These are phyloP conservation scores for Leccinum rimulosum DNA, from an alignment of 768 basidiomycete genomes.

Conservation along the genomic window DNA sequence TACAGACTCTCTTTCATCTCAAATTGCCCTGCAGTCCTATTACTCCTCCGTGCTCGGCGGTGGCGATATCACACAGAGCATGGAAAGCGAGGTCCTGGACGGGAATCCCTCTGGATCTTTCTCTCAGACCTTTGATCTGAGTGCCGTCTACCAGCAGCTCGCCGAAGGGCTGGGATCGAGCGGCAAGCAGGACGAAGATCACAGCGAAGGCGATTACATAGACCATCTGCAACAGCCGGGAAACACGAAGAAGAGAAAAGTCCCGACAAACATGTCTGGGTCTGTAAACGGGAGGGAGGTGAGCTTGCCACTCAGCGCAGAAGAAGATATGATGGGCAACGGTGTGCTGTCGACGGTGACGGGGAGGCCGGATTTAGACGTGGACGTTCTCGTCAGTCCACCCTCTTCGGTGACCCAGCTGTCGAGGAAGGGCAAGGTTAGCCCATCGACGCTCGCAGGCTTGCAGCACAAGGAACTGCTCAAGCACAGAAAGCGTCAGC, in stretches of 20 bases:
- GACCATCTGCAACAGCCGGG: slow-evolving; percentile 75
- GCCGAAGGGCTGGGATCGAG: slow-evolving; percentile 23
- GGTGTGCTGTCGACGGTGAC: slow-evolving; percentile 20
- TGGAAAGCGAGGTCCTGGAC: slow-evolving; percentile 15
- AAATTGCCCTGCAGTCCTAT: slow-evolving; percentile 61
- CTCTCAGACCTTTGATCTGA: slow-evolving; percentile 28
- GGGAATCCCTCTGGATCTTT: slow-evolving; percentile 21
- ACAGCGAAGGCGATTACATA: slow-evolving; percentile 58
- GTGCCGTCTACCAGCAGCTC: slow-evolving; percentile 26
- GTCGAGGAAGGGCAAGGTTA: slow-evolving; percentile 45
- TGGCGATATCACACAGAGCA: slow-evolving; percentile 36
- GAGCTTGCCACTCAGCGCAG: slow-evolving; percentile 41
- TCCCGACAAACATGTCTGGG: slow-evolving; percentile 59
- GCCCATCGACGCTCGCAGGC: slow-evolving; percentile 62
- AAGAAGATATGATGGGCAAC: slow-evolving; percentile 38
- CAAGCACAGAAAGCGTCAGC: slow-evolving; percentile 49
- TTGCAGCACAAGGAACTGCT: slow-evolving; percentile 75
- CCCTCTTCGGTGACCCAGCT: slow-evolving; percentile 20
- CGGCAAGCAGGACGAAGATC: slow-evolving; percentile 47
- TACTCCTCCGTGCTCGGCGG: slow-evolving; percentile 57
- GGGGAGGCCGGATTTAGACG: slow-evolving; percentile 24
- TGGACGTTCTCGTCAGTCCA: slow-evolving; percentile 20
- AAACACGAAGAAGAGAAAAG: slow-evolving; percentile 88
- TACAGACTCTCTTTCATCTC: slow-evolving; percentile 54
- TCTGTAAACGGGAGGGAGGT: slow-evolving; percentile 42